These are phyloP conservation scores for Pseudodiploospora longispora DNA, from an alignment of 2,329 filamentous ascomycete genomes.

Conservation along the genomic window DNA sequence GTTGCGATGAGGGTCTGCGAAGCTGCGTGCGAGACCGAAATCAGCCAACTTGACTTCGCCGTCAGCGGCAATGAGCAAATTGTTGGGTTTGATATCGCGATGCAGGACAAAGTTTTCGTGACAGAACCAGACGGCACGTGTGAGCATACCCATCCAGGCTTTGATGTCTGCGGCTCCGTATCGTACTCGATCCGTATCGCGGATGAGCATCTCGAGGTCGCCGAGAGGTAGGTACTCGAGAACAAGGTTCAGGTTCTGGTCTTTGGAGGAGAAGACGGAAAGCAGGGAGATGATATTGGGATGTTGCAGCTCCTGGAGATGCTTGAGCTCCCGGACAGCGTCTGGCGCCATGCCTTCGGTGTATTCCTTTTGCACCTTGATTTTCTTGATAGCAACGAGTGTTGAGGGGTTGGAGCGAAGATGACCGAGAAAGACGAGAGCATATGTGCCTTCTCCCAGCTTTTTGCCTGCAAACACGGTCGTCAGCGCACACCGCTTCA, in stretches of 20 bases:
- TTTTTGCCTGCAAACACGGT: conserved; percentile 57
- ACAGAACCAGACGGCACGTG: conserved; percentile 88
- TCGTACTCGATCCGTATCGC: conserved; percentile 66
- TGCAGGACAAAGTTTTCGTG: conserved; percentile 91
- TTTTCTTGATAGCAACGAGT: conserved; percentile 88
- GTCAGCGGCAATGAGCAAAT: conserved; percentile 86
- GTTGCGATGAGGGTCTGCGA: conserved; percentile 75
- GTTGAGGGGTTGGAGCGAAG: conserved; percentile 62
- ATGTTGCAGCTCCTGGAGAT: conserved; percentile 87
- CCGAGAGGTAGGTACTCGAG: conserved; percentile 91
- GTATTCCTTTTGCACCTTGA: conserved; percentile 79
- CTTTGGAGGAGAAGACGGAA: conserved; percentile 90
- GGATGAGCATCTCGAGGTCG: conserved; percentile 90
- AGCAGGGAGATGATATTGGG: conserved; percentile 92
- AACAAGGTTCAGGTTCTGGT: conserved; percentile 93
- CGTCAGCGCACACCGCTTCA: too few relatives aligned
- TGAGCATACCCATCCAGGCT: conserved; percentile 98
- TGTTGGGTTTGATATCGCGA: conserved; percentile 98
- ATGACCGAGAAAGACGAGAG: conserved; percentile 86
- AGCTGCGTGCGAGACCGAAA: conserved; percentile 87
- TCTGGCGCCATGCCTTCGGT: conserved; percentile 90
- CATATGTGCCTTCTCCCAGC: conserved; percentile 94
- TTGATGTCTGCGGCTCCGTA: conserved; percentile 92
- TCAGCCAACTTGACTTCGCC: conserved; percentile 93
- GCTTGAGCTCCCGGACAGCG: conserved; percentile 90